Conservation (phyloP, 768 basidiomycete genomes). For the Infundibulicybe gibba region DNA sequence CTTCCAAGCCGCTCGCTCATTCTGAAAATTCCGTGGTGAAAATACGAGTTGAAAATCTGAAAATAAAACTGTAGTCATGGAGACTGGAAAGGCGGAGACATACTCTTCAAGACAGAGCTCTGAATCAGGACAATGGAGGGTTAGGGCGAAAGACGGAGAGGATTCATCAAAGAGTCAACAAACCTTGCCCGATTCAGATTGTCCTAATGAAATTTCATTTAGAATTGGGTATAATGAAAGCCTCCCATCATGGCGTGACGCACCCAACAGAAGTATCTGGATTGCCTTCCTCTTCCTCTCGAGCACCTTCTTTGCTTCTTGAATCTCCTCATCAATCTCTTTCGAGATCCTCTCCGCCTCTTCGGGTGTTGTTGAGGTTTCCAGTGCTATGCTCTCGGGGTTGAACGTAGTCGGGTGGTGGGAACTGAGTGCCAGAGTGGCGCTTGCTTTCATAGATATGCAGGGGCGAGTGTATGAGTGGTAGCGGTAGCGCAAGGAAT, state of each 20-base stretch:
- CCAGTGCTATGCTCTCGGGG: no score
- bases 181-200: slow-evolving; percentile 59
- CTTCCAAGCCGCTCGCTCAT: slow-evolving; percentile 57
- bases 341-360: slow-evolving; percentile 41
- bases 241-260: slow-evolving; percentile 2
- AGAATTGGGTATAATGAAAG: not conserved
- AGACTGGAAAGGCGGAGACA: slow-evolving; percentile 2
- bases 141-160: not conserved
- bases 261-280: slow-evolving; percentile 56
- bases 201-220: slow-evolving; percentile 30
- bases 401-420: no score
- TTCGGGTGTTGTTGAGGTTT: slow-evolving; percentile 20
- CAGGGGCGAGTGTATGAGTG: no score
- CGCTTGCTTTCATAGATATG: no score
- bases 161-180: slow-evolving; percentile 1
- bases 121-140: slow-evolving; percentile 11
- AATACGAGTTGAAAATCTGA: slow-evolving; percentile 69
- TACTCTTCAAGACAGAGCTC: slow-evolving; percentile 51
- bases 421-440: no score
- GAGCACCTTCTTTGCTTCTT: slow-evolving; percentile 38
- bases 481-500: no score
- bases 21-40: slow-evolving; percentile 56
- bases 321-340: slow-evolving; percentile 46
- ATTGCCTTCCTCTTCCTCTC: slow-evolving; percentile 49
- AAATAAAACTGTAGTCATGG: slow-evolving; percentile 1